These are phyloP conservation scores for Epicoccum sorghinum DNA, from an alignment of 2,329 filamentous ascomycete species.

Conservation along the genomic window DNA sequence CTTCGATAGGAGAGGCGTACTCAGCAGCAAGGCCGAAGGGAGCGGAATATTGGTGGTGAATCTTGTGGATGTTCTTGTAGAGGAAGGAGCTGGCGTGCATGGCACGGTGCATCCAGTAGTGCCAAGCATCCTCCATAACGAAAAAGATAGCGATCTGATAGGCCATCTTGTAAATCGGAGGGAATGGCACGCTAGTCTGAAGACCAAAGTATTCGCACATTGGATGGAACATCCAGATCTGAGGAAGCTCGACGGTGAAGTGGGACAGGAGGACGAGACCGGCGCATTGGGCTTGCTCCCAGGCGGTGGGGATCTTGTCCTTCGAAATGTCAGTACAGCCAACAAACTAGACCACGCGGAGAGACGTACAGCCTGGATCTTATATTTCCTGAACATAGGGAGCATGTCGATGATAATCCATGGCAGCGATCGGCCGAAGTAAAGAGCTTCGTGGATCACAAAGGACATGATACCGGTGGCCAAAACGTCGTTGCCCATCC, in stretches of 20 bases:
- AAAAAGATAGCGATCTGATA: slow-evolving; percentile 94
- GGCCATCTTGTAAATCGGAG: slow-evolving; percentile 81
- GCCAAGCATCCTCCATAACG: slow-evolving; percentile 94
- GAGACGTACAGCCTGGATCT: slow-evolving; percentile 80
- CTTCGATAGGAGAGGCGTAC: slow-evolving; percentile 96
- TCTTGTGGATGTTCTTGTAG: slow-evolving; percentile 97
- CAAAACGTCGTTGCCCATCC: slow-evolving; percentile 96
- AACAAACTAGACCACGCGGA: neutral
- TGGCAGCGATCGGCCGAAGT: slow-evolving; percentile 89
- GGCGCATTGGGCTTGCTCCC: slow-evolving; percentile 94
- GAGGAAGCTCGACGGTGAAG: slow-evolving; percentile 96
- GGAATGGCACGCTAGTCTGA: slow-evolving; percentile 87
- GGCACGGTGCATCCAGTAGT: slow-evolving; percentile 93
- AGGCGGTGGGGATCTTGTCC: slow-evolving; percentile 87
- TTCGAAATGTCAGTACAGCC: slow-evolving; percentile 34
- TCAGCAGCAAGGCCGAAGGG: slow-evolving; percentile 96
- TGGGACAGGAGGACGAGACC: slow-evolving; percentile 91
- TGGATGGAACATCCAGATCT: slow-evolving; percentile 99
- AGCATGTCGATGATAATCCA: slow-evolving; percentile 93
- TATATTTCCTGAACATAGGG: slow-evolving; percentile 88
- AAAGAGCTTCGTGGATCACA: slow-evolving; percentile 89
- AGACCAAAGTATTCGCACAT: slow-evolving; percentile 93
- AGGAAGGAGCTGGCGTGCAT: slow-evolving; percentile 88
- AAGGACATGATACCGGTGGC: slow-evolving; percentile 99
- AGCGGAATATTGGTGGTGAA: slow-evolving; percentile 98